Evolutionary conservation across 495 filamentous ascomycete species (phyloP).

Genomic region (Penicillium egyptiacum): DNA sequence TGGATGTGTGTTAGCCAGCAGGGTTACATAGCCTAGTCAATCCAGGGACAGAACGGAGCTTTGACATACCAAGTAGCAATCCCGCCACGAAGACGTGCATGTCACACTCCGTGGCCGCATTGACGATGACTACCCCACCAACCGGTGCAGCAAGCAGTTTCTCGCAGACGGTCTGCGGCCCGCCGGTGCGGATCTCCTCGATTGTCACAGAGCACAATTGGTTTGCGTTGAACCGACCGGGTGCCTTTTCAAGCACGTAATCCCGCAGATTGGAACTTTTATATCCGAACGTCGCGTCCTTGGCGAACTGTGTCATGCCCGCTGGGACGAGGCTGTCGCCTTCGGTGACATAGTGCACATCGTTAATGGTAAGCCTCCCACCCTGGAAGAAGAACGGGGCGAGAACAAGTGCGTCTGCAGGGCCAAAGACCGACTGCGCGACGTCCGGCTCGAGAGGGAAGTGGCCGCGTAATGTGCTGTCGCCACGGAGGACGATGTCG

Average conservation of each 20-base stretch:
- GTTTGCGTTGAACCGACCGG: slow-evolving; percentile 30
- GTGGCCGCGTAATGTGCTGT: slow-evolving; percentile 55
- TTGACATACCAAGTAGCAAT: slow-evolving; percentile 37
- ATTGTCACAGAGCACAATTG: slow-evolving; percentile 46
- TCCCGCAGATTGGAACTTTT: slow-evolving; percentile 49
- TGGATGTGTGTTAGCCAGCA: slow-evolving; percentile 6
- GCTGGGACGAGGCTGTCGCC: slow-evolving; percentile 47
- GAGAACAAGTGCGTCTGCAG: slow-evolving; percentile 45
- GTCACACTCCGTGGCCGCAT: slow-evolving; percentile 52
- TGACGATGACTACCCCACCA: slow-evolving; percentile 49
- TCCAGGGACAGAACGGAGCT: neutral
- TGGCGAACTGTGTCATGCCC: slow-evolving; percentile 49
- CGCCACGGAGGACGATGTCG: slow-evolving; percentile 53
- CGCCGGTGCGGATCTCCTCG: slow-evolving; percentile 45
- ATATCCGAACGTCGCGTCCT: slow-evolving; percentile 56
- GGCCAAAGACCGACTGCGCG: slow-evolving; percentile 46
- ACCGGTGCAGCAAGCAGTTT: slow-evolving; percentile 34
- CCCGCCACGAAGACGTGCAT: slow-evolving; percentile 53
- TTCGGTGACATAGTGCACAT: slow-evolving; percentile 56
- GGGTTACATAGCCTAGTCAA: neutral
- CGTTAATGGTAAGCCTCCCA: slow-evolving; percentile 50
- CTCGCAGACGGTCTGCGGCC: slow-evolving; percentile 38
- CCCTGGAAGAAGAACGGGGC: slow-evolving; percentile 58
- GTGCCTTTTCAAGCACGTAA: slow-evolving; percentile 53
- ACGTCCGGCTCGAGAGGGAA: slow-evolving; percentile 53